phyloP scores from a whole-genome alignment of 1,139 yeast genomes.

The Geotrichum candidum region DNA sequence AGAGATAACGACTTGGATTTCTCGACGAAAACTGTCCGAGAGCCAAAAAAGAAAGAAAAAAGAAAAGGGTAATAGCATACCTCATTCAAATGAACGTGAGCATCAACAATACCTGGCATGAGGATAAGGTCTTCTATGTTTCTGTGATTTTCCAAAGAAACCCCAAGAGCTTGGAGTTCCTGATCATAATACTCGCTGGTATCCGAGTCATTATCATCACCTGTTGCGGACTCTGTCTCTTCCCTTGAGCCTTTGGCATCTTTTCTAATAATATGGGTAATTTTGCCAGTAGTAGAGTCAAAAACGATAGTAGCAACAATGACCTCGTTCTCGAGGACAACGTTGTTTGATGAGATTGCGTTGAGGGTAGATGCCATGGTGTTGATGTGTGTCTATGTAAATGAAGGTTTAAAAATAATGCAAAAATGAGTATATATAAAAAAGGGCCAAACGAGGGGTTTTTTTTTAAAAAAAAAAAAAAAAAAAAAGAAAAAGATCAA shows the following conservation, averaged over 20 bases:
- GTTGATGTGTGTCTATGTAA: not conserved
- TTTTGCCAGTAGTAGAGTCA: conserved; percentile 59
- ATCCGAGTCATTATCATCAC: conserved; percentile 35
- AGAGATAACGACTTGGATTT: not conserved
- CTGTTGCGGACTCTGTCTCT: not conserved
- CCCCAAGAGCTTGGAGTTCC: conserved; percentile 8
- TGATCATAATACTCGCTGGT: not conserved
- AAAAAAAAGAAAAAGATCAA: not conserved
- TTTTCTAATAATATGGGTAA: conserved; percentile 27
- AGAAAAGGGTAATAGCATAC: conserved; percentile 45
- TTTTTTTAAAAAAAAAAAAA: not conserved
- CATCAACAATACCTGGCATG: conserved; percentile 86
- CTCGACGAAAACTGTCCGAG: not conserved
- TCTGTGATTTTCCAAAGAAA: conserved; percentile 31
- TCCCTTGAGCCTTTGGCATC: not conserved
- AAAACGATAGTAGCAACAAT: conserved; percentile 64
- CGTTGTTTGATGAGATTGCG: conserved; percentile 61
- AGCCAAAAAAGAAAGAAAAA: not conserved
- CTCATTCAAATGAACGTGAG: conserved; percentile 88
- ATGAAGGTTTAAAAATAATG: not conserved
- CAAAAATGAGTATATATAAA: not conserved
- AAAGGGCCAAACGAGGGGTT: not conserved
- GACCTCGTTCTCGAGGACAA: conserved; percentile 48
- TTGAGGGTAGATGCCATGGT: not conserved
- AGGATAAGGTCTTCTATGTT: conserved; percentile 51